Evolutionary conservation across 345 rosid genomes (phyloP), one percentile per base, ranked within the genome.

Genomic region (Cardiospermum halicacabum): DNA sequence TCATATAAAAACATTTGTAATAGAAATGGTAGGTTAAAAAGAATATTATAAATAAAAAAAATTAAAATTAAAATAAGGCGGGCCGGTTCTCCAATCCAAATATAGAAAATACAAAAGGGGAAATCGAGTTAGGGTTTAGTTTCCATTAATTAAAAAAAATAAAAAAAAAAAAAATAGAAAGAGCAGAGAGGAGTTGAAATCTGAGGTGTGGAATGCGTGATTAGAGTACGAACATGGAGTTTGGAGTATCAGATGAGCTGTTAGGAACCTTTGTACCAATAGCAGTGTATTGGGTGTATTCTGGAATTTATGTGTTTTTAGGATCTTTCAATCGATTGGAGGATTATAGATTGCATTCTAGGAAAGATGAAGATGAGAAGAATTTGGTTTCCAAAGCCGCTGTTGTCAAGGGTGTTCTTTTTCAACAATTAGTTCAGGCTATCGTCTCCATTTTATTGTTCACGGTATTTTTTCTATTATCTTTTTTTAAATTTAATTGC

Each of bases 351-450:
- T 76, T 92, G 79, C 98, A 92, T 53, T 70, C 90, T 0, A 86
- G 81, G 75, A 76, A 71, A 53, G 98, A 92, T 16, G 97, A 92
- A 70, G 89, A 84, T 57, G 80, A 70, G 67, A 92, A 89, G 75
- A 89, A 89, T 75, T 85, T 87, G 68, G 97, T 85, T 15, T 81
- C 97, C 4, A 88, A 89, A 69, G 28, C 42, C 2, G 62, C 81
- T 7, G 98, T 92, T 49, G 85, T 89, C 37, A 89, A 75, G 67
- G 97, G 98, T 4, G 97, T 92, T 71, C 81, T 92, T 72, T 81
- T 85, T 68, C 97, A 92, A 16, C 98, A 92, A 73, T 18, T 74
- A 34, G 69, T 90, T 64, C 96, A 86, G 79, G 95, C 92, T 64
- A 56, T 88, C 40, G 98, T 85, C 2, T 92, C 98, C 3, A 83